Evolutionary conservation across 805 yeast genomes (phyloP).

Genomic region (Clavispora fructus): DNA sequence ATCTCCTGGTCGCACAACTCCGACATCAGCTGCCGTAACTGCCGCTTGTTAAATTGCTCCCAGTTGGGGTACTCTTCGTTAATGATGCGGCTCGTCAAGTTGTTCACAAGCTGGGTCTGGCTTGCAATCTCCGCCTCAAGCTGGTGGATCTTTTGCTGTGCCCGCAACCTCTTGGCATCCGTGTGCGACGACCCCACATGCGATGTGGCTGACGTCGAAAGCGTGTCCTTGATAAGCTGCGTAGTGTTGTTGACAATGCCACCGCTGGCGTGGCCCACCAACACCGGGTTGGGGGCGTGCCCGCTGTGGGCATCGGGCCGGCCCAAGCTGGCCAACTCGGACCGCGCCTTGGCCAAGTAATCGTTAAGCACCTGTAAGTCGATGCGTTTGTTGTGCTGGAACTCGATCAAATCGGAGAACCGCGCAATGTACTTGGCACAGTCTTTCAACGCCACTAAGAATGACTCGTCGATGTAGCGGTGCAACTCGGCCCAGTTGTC

Average conservation of each 20-base stretch:
- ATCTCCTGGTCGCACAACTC: slow-evolving; percentile 75
- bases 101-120: slow-evolving; percentile 42
- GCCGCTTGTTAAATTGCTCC: slow-evolving; percentile 74
- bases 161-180: slow-evolving; percentile 39
- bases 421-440: slow-evolving; percentile 63
- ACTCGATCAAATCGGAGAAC: slow-evolving; percentile 56
- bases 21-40: slow-evolving; percentile 65
- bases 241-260: slow-evolving; percentile 40
- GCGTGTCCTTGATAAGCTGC: slow-evolving; percentile 44
- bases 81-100: slow-evolving; percentile 42
- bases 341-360: slow-evolving; percentile 64
- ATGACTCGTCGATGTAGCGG: slow-evolving; percentile 66
- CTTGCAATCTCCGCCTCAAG: slow-evolving; percentile 41
- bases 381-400: slow-evolving; percentile 85
- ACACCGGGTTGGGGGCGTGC: slow-evolving; percentile 24
- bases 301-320: slow-evolving; percentile 43
- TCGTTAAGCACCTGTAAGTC: slow-evolving; percentile 85
- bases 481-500: slow-evolving; percentile 39
- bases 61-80: slow-evolving; percentile 57
- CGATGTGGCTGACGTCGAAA: slow-evolving; percentile 43
- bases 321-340: slow-evolving; percentile 48
- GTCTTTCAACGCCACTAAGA: slow-evolving; percentile 77
- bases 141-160: slow-evolving; percentile 37
- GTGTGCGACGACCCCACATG: slow-evolving; percentile 37
- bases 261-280: slow-evolving; percentile 16